Evolutionary conservation across 768 basidiomycete species (phyloP).

Genomic region (Leccinum longicurvipes): DNA sequence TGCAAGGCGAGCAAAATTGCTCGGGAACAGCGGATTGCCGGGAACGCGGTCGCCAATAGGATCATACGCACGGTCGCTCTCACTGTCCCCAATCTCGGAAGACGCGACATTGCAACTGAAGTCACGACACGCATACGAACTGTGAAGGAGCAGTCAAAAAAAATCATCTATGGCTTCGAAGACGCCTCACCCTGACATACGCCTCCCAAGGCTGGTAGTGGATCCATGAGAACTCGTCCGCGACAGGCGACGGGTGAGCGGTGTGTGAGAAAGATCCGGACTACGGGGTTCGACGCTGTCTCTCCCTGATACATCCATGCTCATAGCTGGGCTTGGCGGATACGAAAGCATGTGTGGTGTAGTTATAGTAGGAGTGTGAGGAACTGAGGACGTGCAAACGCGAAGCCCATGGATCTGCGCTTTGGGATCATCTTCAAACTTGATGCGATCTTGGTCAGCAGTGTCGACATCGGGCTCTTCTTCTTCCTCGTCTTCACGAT

Average conservation of each 20-base stretch:
- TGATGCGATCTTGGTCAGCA: slow-evolving; percentile 16
- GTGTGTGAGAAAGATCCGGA: slow-evolving; percentile 19
- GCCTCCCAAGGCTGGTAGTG: slow-evolving; percentile 25
- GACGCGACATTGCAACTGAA: slow-evolving; percentile 4
- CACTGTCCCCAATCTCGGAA: slow-evolving; percentile 26
- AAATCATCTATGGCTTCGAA: background rate
- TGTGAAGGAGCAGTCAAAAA: slow-evolving; percentile 4
- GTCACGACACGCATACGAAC: slow-evolving; percentile 18
- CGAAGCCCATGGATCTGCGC: slow-evolving; percentile 56
- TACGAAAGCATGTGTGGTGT: slow-evolving; percentile 27
- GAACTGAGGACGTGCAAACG: slow-evolving; percentile 45
- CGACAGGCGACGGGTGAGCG: slow-evolving; percentile 23
- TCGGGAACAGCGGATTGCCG: slow-evolving; percentile 79
- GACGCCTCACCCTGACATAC: slow-evolving; percentile 20
- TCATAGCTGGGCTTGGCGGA: slow-evolving; percentile 20
- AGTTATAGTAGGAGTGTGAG: slow-evolving; percentile 24
- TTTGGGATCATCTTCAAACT: slow-evolving; percentile 14
- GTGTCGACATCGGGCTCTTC: slow-evolving; percentile 17
- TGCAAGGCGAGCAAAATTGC: slow-evolving; percentile 69
- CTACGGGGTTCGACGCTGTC: slow-evolving; percentile 25
- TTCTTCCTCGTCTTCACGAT: slow-evolving; percentile 53
- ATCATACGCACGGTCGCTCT: slow-evolving; percentile 39
- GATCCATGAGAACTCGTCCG: slow-evolving; percentile 27
- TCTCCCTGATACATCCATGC: slow-evolving; percentile 15
- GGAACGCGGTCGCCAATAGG: slow-evolving; percentile 61